Evolutionary conservation across 148 eudicot genomes (phyloP).

Genomic region (Rhododendron williamsianum): DNA sequence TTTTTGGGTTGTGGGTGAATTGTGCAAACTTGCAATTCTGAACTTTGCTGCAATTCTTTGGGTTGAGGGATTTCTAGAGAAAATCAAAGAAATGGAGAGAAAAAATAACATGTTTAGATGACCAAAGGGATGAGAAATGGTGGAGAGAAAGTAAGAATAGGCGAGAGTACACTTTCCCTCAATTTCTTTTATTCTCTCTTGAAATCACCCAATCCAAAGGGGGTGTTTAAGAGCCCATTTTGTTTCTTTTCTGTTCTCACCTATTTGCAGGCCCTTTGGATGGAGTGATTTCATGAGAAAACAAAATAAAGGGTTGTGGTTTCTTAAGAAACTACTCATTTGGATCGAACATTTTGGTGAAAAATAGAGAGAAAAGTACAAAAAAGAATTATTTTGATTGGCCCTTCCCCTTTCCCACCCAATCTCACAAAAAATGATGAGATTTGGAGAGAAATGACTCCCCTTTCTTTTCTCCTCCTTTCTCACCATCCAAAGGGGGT

Average conservation of each 20-base stretch:
- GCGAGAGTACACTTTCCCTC: not conserved
- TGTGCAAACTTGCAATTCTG: not conserved
- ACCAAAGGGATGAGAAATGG: not conserved
- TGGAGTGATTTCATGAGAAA: too few species aligned
- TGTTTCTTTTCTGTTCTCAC: not conserved
- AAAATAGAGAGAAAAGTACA: too few species aligned
- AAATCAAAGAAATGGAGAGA: not conserved
- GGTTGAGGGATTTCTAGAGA: not conserved
- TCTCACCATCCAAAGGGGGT: too few species aligned
- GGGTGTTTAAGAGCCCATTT: not conserved
- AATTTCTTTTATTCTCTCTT: not conserved
- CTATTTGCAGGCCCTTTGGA: not conserved
- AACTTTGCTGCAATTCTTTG: not conserved
- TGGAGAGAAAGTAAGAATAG: not conserved
- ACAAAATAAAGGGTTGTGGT: too few species aligned
- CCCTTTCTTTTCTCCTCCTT: too few species aligned
- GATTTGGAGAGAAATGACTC: too few species aligned
- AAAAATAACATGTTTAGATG: not conserved
- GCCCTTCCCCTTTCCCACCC: too few species aligned
- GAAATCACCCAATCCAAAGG: not conserved
- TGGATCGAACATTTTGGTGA: too few species aligned
- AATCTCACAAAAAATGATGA: too few species aligned
- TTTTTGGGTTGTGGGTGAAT: not conserved
- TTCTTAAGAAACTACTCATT: too few species aligned
- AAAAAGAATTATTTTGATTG: too few species aligned